Percentiles rank a stretch among this genome's conserved stretches.
Evolutionary conservation across 306 rosid genomes (phyloP).

Genomic region (Cyclanthera cordifolia): DNA sequence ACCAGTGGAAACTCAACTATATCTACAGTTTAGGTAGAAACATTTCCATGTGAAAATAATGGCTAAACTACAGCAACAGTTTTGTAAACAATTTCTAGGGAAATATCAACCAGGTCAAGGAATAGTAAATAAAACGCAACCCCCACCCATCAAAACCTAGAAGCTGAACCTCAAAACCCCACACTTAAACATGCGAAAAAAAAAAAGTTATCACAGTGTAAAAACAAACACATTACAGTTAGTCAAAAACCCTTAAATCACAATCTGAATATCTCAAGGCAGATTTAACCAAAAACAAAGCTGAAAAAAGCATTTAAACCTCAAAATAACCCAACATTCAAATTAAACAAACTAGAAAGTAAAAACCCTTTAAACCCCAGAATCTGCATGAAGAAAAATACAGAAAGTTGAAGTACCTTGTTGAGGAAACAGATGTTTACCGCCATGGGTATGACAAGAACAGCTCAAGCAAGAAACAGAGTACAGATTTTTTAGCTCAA

Average conservation of each 20-base stretch:
- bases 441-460: constrained; percentile 37
- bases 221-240: neutral
- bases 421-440: constrained; percentile 46
- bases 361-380: neutral
- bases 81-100: neutral
- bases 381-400: neutral
- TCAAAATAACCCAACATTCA: neutral
- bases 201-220: neutral
- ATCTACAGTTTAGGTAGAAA: neutral
- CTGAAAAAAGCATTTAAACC: neutral
- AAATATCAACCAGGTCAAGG: neutral
- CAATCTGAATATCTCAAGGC: neutral
- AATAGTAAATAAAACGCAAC: neutral
- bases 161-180: neutral
- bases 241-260: neutral
- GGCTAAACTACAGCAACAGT: neutral
- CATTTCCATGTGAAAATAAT: neutral
- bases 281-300: neutral
- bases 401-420: constrained; percentile 41
- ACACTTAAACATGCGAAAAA: neutral
- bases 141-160: neutral
- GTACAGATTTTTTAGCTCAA: constrained; percentile 1
- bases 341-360: no score
- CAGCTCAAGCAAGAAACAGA: constrained; percentile 7
- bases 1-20: neutral